Evolutionary conservation across 2,329 filamentous ascomycete genomes (phyloP), one percentile per base, ranked within the genome.

Genomic region (Diaporthe aspalathi): DNA sequence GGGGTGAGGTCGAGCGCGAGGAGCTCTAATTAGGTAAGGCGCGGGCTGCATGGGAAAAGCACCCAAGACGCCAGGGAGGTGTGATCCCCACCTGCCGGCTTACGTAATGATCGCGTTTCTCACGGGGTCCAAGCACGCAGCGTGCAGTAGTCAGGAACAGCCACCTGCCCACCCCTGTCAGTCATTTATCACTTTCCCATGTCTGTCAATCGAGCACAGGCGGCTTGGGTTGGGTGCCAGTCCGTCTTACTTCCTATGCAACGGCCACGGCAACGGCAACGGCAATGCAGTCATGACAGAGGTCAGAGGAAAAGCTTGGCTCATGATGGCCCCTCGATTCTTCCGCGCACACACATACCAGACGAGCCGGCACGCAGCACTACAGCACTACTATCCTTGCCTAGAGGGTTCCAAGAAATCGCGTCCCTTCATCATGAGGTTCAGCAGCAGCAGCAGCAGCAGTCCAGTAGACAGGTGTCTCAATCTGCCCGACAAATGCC

Each of bases 1-100:
- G 56, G 53, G 53, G 67, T 70, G 71, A 72, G 63, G 71, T 72
- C 62, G 60, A 70, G 66, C 71, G 62, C 57, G 69, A 63, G 54
- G 68, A 65, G 63, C 62, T 72, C 24, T 43, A 57, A 68, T 68
- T 68, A 68, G 67, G 67, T 68, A 68, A 68, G 67, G 43, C 45
- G 67, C 45, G 43, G 54, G 53, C 43, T 24, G 56, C 32, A 32
- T 50, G 22, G 43, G 45, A 40, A 56, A 68, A 47, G 7, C 22
- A 20, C 67, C 53, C 40, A 38, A 11, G 35, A 5, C 35, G 7
- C 35, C 53, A 43, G 53, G 29, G 40, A 24, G 50, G 35, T 65
- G 60, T 38, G 45, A 45, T 50, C 45, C 60, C 43, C 60, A 65
- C 43, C 29, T 50, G 60, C 29, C 45, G 60, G 60, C 60, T 65